Evolutionary conservation across 495 filamentous ascomycete species (phyloP).

Genomic region (Pseudotulostoma volvatum): DNA sequence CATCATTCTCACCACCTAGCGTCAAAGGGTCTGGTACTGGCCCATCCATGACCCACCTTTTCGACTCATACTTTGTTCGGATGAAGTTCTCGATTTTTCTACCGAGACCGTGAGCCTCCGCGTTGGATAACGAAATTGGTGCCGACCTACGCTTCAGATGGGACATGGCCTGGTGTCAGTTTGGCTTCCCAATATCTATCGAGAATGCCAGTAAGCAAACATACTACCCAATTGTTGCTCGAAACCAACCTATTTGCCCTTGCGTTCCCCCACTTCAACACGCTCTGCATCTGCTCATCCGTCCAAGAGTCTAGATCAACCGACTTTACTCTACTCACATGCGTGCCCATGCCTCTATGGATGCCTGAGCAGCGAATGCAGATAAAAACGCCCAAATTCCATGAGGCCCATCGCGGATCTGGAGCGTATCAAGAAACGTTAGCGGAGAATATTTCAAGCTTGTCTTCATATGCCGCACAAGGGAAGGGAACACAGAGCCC

Average conservation of each 20-base stretch:
- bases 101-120: neutral
- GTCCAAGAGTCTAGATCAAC: slow-evolving; percentile 97
- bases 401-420: slow-evolving; percentile 97
- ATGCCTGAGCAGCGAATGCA: slow-evolving; percentile 98
- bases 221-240: slow-evolving; percentile 5
- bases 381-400: slow-evolving; percentile 90
- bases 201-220: neutral
- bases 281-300: slow-evolving; percentile 86
- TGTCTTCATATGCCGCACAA: slow-evolving; percentile 1
- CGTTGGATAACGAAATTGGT: slow-evolving; percentile 7
- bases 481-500: slow-evolving; percentile 16
- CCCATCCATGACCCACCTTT: slow-evolving; percentile 97
- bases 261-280: slow-evolving; percentile 85
- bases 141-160: slow-evolving; percentile 62
- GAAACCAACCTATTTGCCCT: slow-evolving; percentile 68
- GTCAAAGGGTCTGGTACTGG: slow-evolving; percentile 78
- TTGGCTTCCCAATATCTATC: slow-evolving; percentile 94
- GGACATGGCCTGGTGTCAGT: slow-evolving; percentile 77
- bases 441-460: slow-evolving; percentile 3
- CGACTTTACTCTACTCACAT: slow-evolving; percentile 94
- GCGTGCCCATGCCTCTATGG: slow-evolving; percentile 95
- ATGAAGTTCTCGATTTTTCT: slow-evolving; percentile 99
- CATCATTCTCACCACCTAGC: slow-evolving; percentile 67
- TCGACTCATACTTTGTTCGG: slow-evolving; percentile 93
- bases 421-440: too few relatives aligned